Conservation (phyloP, 345 rosid genomes). For the Orychophragmus violaceus region DNA sequence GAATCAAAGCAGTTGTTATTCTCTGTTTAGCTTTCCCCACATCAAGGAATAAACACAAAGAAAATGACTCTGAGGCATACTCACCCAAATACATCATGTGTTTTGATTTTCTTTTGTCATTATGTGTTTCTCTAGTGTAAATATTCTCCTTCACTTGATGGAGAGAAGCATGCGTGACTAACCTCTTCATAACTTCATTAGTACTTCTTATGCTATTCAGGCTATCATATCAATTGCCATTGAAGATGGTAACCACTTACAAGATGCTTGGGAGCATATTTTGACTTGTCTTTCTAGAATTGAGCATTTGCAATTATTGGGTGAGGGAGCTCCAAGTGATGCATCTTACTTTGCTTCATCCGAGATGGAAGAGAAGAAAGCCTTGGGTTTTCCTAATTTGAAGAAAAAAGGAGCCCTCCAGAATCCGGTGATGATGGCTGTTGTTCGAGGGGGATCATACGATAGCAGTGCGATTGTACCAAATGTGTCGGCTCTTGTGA, state of each 20-base stretch:
- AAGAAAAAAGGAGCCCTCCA: conserved; percentile 86
- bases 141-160: not conserved
- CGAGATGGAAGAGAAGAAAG: conserved; percentile 69
- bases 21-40: conserved; percentile 1
- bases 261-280: conserved; percentile 96
- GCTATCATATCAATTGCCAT: conserved; percentile 86
- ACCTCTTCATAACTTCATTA: not conserved
- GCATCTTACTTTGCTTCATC: conserved; percentile 72
- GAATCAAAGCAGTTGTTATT: conserved; percentile 10
- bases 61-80: conserved; percentile 2
- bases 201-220: conserved; percentile 39
- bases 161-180: conserved; percentile 2
- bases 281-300: conserved; percentile 92
- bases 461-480: conserved; percentile 69
- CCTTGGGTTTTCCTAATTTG: conserved; percentile 53
- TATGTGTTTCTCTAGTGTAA: conserved; percentile 4
- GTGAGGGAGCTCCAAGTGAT: conserved; percentile 93
- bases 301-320: conserved; percentile 91
- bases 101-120: not conserved
- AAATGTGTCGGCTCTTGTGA: conserved; percentile 58
- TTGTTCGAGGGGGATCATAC: conserved; percentile 95
- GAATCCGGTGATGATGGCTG: conserved; percentile 93
- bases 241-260: conserved; percentile 93
- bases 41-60: conserved; percentile 1
- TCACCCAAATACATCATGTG: not conserved